A percentile compares a stretch with the other conserved stretches of the same genome.
These are phyloP conservation scores for Zancudomyces culisetae DNA, from an alignment of 371 early-diverging fungal species.

Conservation along the genomic window DNA sequence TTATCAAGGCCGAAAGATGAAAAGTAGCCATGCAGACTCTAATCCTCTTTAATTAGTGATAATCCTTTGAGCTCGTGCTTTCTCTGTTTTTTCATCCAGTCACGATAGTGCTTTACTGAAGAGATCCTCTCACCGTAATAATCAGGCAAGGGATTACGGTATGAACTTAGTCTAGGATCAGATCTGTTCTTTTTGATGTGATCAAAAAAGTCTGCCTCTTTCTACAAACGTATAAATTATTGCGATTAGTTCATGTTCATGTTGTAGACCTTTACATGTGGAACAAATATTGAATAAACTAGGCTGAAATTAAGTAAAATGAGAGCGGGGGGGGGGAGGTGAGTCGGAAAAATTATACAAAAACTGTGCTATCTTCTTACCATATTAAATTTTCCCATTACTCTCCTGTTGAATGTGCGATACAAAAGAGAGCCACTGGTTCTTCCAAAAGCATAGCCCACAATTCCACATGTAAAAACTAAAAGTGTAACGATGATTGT, in stretches of 20 bases:
- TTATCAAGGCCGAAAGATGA: no score
- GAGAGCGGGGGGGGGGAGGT: no score
- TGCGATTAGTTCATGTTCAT: no score
- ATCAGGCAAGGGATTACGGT: conserved; percentile 71
- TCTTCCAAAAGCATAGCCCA: conserved; percentile 49
- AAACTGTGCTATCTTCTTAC: no score
- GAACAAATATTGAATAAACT: no score
- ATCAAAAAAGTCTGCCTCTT: conserved; percentile 61
- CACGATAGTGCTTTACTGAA: conserved; percentile 58
- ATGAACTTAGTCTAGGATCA: conserved; percentile 48
- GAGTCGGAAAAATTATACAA: no score
- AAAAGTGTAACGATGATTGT: conserved; percentile 39
- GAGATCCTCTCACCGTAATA: conserved; percentile 85
- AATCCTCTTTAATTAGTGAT: background rate
- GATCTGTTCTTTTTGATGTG: conserved; percentile 61
- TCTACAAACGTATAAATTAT: no score
- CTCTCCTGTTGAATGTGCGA: conserved; percentile 33
- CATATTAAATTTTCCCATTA: conserved; percentile 14
- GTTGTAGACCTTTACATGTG: no score
- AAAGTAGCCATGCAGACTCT: background rate
- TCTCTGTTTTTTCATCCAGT: conserved; percentile 78
- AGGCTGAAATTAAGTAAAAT: no score
- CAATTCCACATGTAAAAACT: conserved; percentile 37
- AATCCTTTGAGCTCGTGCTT: conserved; percentile 49
- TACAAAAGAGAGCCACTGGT: conserved; percentile 42